Percentiles rank a stretch among this genome's conserved stretches.
These are phyloP conservation scores for Parmelia sp. DNA, from an alignment of 495 filamentous ascomycete genomes.

Conservation along the genomic window DNA sequence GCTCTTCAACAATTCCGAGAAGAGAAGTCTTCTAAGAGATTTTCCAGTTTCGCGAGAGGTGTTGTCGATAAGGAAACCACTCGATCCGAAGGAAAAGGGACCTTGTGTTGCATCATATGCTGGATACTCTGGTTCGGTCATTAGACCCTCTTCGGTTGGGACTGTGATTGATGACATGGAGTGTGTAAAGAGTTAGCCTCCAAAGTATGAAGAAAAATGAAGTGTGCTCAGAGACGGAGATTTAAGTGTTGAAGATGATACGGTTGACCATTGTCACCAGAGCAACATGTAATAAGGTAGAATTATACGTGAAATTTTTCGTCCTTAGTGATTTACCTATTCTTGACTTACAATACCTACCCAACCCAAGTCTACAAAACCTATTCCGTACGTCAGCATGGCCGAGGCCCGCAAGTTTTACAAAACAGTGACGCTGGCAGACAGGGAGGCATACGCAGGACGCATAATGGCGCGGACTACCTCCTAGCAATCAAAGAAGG, in stretches of 20 bases:
- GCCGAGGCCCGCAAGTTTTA: no score
- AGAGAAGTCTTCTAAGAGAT: neutral
- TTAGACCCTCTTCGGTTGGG: neutral
- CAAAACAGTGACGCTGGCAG: no score
- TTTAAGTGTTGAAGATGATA: neutral
- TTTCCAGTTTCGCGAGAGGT: neutral
- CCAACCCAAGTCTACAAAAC: no score
- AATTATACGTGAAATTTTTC: no score
- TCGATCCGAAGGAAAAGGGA: neutral
- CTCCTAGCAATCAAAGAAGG: no score
- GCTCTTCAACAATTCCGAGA: neutral
- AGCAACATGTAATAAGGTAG: no score
- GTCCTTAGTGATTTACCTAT: no score
- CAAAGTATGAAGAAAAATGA: neutral
- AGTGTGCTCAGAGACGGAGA: neutral
- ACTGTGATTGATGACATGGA: neutral
- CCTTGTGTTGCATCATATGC: neutral
- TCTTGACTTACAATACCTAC: no score
- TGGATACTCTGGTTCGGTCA: neutral
- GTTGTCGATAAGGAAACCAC: neutral
- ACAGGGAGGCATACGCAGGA: no score
- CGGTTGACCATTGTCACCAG: no score
- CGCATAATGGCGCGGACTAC: no score
- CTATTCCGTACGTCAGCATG: no score
- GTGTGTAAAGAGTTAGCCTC: neutral